phyloP scores from a whole-genome alignment of 192 early-diverging fungal genomes.

The Backusella tuberculispora region DNA sequence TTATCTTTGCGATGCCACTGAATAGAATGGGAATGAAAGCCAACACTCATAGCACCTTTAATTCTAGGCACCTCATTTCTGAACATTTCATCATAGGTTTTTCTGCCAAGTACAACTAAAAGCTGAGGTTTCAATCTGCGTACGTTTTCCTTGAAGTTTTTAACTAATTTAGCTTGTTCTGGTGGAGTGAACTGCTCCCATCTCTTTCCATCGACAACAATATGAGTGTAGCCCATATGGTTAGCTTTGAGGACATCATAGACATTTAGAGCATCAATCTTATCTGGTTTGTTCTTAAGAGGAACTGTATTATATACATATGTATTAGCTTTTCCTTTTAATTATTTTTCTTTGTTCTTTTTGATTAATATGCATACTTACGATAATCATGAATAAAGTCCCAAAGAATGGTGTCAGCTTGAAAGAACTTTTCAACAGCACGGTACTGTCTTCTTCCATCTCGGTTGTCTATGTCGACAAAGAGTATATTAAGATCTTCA shows the following conservation, averaged over 20 bases:
- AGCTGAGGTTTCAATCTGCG: not conserved
- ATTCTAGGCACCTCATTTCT: not conserved
- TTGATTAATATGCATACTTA: not conserved
- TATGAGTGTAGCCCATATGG: not conserved
- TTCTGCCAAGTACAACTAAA: not conserved
- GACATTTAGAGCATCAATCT: not conserved
- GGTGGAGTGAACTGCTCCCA: not conserved
- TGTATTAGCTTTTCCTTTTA: not conserved
- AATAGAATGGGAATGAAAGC: not conserved
- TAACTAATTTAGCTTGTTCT: not conserved
- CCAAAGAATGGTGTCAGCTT: not conserved
- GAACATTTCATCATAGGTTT: not conserved
- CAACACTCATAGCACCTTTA: not conserved
- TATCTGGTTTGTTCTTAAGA: not conserved
- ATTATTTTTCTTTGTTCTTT: not conserved
- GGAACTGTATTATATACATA: not conserved
- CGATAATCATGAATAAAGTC: slow-evolving; percentile 8
- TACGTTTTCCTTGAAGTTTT: slow-evolving; percentile 1
- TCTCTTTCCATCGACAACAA: not conserved
- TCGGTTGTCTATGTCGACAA: not conserved
- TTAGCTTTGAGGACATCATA: not conserved
- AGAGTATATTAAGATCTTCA: not conserved
- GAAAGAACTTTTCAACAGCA: not conserved
- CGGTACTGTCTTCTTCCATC: not conserved
- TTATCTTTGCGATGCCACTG: not conserved